Conservation (phyloP, 2,329 filamentous ascomycete species). For the Penicillium olsonii region DNA sequence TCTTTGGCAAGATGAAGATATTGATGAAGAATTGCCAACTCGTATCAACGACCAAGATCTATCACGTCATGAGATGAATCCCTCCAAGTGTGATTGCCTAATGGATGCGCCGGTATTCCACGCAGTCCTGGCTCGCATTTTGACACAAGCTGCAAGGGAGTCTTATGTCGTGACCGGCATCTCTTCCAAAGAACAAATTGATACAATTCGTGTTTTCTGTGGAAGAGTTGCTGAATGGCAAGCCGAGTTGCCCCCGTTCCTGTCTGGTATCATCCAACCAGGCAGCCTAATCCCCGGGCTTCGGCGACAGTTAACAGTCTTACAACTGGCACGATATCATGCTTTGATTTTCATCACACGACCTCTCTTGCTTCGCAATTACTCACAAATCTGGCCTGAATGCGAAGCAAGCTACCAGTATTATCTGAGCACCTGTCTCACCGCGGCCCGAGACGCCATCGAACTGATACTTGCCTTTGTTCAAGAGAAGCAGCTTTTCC, state of each 20-base stretch:
- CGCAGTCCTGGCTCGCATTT: slow-evolving; percentile 18
- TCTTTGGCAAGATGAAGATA: slow-evolving; percentile 36
- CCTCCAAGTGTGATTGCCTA: slow-evolving; percentile 17
- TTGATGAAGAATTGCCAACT: slow-evolving; percentile 20
- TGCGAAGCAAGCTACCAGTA: slow-evolving; percentile 12
- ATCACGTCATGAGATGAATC: background rate
- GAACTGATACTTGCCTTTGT: slow-evolving; percentile 22
- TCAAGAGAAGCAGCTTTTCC: slow-evolving; percentile 23
- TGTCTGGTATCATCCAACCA: slow-evolving; percentile 21
- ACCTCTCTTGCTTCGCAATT: slow-evolving; percentile 21
- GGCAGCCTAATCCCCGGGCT: background rate
- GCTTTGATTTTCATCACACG: background rate
- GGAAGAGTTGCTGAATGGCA: slow-evolving; percentile 17
- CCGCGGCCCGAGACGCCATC: slow-evolving; percentile 19
- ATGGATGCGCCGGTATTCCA: slow-evolving; percentile 28
- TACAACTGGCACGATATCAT: background rate
- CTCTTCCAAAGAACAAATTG: slow-evolving; percentile 12
- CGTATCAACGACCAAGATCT: slow-evolving; percentile 14
- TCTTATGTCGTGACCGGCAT: slow-evolving; percentile 20
- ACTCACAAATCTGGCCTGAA: slow-evolving; percentile 19
- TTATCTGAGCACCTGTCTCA: slow-evolving; percentile 17
- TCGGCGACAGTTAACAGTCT: background rate
- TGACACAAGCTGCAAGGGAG: slow-evolving; percentile 22
- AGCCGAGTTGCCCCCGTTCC: slow-evolving; percentile 15
- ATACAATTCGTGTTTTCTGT: slow-evolving; percentile 9